Evolutionary conservation across 306 rosid species (phyloP).

Genomic region (Cercis canadensis): DNA sequence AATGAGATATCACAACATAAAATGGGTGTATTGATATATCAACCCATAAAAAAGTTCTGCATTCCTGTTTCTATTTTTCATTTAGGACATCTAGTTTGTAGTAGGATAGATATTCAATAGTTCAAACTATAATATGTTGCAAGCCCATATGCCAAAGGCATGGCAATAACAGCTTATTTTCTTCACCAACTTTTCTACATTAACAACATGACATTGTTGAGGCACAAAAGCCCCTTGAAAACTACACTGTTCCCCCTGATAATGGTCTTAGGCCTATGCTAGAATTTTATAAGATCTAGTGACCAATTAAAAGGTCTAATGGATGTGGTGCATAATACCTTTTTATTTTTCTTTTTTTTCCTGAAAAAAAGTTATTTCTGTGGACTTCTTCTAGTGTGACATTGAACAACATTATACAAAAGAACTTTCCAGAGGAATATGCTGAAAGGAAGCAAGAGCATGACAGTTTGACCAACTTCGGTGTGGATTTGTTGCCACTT

Average conservation of each 20-base stretch:
- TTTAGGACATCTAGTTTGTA: constrained; percentile 20
- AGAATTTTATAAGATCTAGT: constrained; percentile 20
- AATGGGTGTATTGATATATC: not conserved
- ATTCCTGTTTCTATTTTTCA: constrained; percentile 14
- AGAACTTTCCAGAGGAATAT: constrained; percentile 91
- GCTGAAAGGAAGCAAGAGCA: constrained; percentile 89
- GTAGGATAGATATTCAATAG: constrained; percentile 22
- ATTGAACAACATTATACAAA: constrained; percentile 87
- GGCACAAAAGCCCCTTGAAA: constrained; percentile 2
- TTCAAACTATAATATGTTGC: constrained; percentile 24
- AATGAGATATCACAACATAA: constrained; percentile 23
- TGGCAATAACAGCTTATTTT: constrained; percentile 31
- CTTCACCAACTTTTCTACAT: not conserved
- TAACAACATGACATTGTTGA: constrained; percentile 11
- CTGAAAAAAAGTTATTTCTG: constrained; percentile 7
- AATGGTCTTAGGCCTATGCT: constrained; percentile 22
- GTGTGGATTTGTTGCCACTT: constrained; percentile 90
- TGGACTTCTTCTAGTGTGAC: constrained; percentile 75
- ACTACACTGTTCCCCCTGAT: constrained; percentile 7
- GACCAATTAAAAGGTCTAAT: constrained; percentile 20
- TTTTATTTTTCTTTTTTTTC: not conserved
- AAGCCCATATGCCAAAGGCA: constrained; percentile 12
- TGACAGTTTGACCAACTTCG: constrained; percentile 64
- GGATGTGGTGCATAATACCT: not conserved
- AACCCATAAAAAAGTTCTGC: constrained; percentile 17